A percentile compares a stretch with the other conserved stretches of the same genome.
These are phyloP conservation scores for Solanum dulcamara DNA, from an alignment of 257 asterid species.

Conservation along the genomic window DNA sequence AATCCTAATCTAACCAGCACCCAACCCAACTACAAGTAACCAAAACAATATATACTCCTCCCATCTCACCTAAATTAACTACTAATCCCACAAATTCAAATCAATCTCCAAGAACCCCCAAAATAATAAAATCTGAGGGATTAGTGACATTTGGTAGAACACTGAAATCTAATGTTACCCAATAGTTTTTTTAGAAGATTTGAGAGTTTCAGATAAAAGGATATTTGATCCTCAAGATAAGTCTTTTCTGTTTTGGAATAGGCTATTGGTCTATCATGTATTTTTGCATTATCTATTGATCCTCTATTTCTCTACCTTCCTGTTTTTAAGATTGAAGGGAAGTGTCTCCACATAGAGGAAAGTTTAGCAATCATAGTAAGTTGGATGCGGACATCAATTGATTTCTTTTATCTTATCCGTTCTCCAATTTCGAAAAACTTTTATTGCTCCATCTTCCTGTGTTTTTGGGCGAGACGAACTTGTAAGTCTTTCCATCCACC, in stretches of 20 bases:
- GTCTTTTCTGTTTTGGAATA: conserved; percentile 78
- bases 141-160: conserved; percentile 73
- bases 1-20: too few species aligned
- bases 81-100: too few species aligned
- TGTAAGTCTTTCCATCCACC: too few species aligned
- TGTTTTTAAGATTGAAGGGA: conserved; percentile 47
- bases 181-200: conserved; percentile 89
- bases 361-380: conserved; percentile 66
- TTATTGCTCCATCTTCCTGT: conserved; percentile 96
- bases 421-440: conserved; percentile 91
- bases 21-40: too few species aligned
- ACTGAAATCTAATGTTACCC: conserved; percentile 59
- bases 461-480: conserved; percentile 98
- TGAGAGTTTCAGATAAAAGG: conserved; percentile 50
- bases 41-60: too few species aligned
- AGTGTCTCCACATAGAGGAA: conserved; percentile 73
- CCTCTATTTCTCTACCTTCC: conserved; percentile 91
- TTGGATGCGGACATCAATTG: conserved; percentile 58
- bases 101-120: too few species aligned
- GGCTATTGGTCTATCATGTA: conserved; percentile 71
- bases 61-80: too few species aligned
- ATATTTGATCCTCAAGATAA: conserved; percentile 97
- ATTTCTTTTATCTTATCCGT: conserved; percentile 57
- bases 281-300: conserved; percentile 73
- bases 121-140: neutral